These are phyloP conservation scores for Candida namnaoensis DNA, from an alignment of 805 yeast genomes.

Conservation along the genomic window DNA sequence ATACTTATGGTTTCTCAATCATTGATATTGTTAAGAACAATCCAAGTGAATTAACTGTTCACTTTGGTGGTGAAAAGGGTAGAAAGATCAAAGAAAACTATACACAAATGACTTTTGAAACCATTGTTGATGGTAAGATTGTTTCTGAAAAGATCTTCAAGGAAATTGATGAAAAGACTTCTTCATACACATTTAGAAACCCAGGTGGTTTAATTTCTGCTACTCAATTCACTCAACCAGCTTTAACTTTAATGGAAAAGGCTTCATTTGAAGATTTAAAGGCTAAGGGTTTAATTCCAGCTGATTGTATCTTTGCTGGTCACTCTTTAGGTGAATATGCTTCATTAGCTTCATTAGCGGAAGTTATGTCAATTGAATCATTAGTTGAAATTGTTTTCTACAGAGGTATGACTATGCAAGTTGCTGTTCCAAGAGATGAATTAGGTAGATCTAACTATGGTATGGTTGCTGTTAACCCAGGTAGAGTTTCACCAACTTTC, in stretches of 20 bases:
- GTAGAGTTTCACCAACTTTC: constrained; percentile 83
- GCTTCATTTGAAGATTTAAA: constrained; percentile 98
- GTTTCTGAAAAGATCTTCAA: constrained; percentile 94
- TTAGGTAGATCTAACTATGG: constrained; percentile 96
- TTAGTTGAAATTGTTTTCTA: constrained; percentile 96
- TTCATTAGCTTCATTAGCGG: constrained; percentile 93
- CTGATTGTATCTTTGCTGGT: constrained; percentile 94
- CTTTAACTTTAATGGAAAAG: constrained; percentile 97
- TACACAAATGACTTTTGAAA: constrained; percentile 95
- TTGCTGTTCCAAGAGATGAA: constrained; percentile 97
- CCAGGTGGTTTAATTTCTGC: constrained; percentile 95
- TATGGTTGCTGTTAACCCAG: constrained; percentile 98
- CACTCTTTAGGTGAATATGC: constrained; percentile 99
- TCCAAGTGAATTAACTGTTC: constrained; percentile 91
- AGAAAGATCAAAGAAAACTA: constrained; percentile 90
- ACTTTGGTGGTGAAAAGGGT: constrained; percentile 98
- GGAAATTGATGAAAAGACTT: constrained; percentile 72
- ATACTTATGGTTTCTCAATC: constrained; percentile 95
- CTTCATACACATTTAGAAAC: constrained; percentile 81
- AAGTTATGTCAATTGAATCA: constrained; percentile 97
- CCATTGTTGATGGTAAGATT: constrained; percentile 76
- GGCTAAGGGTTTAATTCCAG: constrained; percentile 90
- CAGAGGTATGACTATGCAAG: constrained; percentile 99
- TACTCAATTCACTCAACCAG: constrained; percentile 99
- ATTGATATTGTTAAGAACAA: constrained; percentile 91